Base-by-base conservation (phyloP, 2,329 filamentous ascomycete genomes). In the Zymoseptoria tritici region DNA sequence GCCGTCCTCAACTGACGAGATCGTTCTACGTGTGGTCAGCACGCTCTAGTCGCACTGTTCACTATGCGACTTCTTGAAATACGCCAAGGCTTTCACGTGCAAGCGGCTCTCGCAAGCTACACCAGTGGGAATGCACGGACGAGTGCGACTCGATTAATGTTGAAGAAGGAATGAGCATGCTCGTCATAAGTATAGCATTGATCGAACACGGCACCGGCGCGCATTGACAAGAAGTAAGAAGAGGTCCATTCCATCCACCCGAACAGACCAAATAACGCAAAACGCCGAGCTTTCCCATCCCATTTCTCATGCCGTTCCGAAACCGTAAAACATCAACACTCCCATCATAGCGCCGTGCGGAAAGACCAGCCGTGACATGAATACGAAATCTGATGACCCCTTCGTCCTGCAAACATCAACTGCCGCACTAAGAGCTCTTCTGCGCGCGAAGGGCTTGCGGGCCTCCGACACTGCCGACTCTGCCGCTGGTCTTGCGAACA, bases 401-500 rank as follows among this genome's bases (percentile, higher is more conserved):
- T n/a, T 46, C 36, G 13, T 46, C 36, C 13, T 46, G 36, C 36
- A 11, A 11, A 46, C 57, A 62, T 57, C 16, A 52, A 49, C 31
- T 51, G 46, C 49, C 46, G 22, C 20, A 50, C 62, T 59, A 67
- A 16, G 65, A 67, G 54, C 63, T 64, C 60, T 65, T 65, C 36
- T 67, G 63, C 19, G 57, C 56, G 31, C 65, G 60, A 21, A 64
- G 51, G 22, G 49, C 60, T 52, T 65, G 63, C 11, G 62, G 62
- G 21, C 63, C 64, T 56, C 76, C 76, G 24, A 78, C 70, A 65
- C 78, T 80, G 52, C 79, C 79, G 2, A 81, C 77, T 36, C 79
- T 72, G 36, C 79, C 79, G 60, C 79, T 81, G 16, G 78, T 80
- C 71, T 81, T 81, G 50, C 79, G 72, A 54, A 81, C 78, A 59